A percentile compares a stretch with the other conserved stretches of the same genome.
Evolutionary conservation across 1,284 basidiomycete species (phyloP).

Genomic region (Cerrena zonata): DNA sequence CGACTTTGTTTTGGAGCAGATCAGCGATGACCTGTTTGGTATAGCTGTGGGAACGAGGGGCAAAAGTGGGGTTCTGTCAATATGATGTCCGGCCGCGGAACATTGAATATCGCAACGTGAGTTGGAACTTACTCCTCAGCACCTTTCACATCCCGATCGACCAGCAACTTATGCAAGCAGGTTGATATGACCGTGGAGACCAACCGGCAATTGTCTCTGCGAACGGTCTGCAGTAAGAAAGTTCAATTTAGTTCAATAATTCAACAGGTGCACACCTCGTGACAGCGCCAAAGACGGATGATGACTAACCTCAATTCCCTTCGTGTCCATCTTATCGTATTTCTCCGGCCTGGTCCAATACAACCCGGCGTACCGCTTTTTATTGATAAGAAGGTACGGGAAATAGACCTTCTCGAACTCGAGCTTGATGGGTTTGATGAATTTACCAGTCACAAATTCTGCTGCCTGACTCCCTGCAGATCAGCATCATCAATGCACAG

Average conservation of each 20-base stretch:
- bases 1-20: constrained; percentile 88
- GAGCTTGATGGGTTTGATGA: constrained; percentile 90
- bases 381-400: constrained; percentile 92
- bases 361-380: constrained; percentile 93
- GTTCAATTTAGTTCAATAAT: neutral
- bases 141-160: constrained; percentile 85
- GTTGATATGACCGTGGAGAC: constrained; percentile 96
- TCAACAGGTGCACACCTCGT: too few relatives aligned
- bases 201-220: constrained; percentile 91
- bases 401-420: constrained; percentile 99
- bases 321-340: constrained; percentile 98
- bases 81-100: neutral
- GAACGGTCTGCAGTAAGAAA: constrained; percentile 68
- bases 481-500: neutral
- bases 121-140: constrained; percentile 67
- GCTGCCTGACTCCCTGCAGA: constrained; percentile 84
- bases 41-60: constrained; percentile 53
- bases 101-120: neutral
- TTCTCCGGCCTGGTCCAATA: constrained; percentile 94
- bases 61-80: neutral
- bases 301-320: constrained; percentile 84
- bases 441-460: constrained; percentile 84
- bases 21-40: constrained; percentile 90
- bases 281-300: neutral
- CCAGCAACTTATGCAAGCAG: constrained; percentile 92